Conservation (phyloP, 805 yeast species). For the Kodamaea lidongshanica region DNA sequence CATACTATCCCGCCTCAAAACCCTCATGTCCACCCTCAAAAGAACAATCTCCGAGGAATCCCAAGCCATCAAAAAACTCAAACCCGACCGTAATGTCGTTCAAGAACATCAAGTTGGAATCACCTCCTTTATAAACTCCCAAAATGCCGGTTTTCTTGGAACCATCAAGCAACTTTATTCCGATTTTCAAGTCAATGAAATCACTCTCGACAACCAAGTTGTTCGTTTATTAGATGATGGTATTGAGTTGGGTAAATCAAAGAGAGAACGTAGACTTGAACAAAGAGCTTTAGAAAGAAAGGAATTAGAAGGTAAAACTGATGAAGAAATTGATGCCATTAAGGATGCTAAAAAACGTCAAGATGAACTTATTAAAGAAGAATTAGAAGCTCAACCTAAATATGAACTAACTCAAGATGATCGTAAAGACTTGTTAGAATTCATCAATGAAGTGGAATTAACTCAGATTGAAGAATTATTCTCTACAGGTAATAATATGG, state of each 20-base stretch:
- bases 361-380: constrained; percentile 15
- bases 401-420: constrained; percentile 44
- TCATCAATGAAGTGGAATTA: constrained; percentile 59
- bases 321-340: constrained; percentile 28
- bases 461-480: constrained; percentile 49
- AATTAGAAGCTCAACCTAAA: constrained; percentile 19
- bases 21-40: constrained; percentile 4
- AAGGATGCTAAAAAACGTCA: constrained; percentile 18
- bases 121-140: constrained; percentile 53
- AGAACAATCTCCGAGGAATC: constrained; percentile 8
- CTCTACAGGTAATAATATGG: constrained; percentile 49
- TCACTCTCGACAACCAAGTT: constrained; percentile 60
- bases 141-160: constrained; percentile 61
- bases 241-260: constrained; percentile 39
- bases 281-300: constrained; percentile 35
- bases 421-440: constrained; percentile 40
- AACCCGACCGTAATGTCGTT: constrained; percentile 34
- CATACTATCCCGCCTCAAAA: background rate
- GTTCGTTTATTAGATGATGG: constrained; percentile 76
- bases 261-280: constrained; percentile 44
- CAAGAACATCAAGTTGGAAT: constrained; percentile 85
- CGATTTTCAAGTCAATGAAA: constrained; percentile 91
- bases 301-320: constrained; percentile 24
- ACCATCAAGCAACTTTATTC: constrained; percentile 82
- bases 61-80: constrained; percentile 11